Evolutionary conservation across 495 filamentous ascomycete species (phyloP), one percentile per base, ranked within the genome.

Genomic region (Penicillium roqueforti): DNA sequence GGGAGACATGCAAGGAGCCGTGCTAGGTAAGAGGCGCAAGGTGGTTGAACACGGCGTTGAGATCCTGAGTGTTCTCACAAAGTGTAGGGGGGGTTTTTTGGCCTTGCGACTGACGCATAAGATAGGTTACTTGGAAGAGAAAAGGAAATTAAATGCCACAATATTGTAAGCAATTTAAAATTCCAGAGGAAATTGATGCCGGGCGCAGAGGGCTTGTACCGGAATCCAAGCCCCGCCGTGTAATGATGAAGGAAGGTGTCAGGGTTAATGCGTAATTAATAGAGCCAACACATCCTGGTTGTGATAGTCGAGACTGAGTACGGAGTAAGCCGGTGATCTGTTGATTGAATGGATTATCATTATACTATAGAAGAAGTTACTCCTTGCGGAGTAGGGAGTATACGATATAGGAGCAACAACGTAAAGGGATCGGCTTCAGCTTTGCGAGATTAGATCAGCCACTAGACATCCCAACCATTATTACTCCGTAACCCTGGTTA

Each of bases 1-100:
- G 47, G 50, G 49, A 28, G 43, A 49, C 22, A 57, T 63, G 62
- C 62, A 65, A 65, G 62, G 62, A 63, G 62, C 59, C 57, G 45
- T 46, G 51, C 51, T 52, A 38, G 56, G 54, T 53, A 58, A 47
- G 46, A 43, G 32, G 22, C 19, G 43, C 23, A 50, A 50, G 47
- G 47, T 48, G 45, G 31, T 39, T 31, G 23, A 41, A 54, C 52
- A 43, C 47, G 54, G 51, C 37, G 16, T 34, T 53, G 19, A 43
- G 19, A 56, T 42, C 51, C 51, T 18, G 43, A 38, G 18, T 28
- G 22, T 28, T 44, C 29, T 29, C 34, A 28, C 42, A 54, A 46
- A 29, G 2, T 37, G 51, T 31, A 31, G 28, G 9, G 2, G 9
- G 2, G 1, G 3, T 22, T 41, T 28, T 47, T n/a, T 20, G 34